phyloP scores from a whole-genome alignment of 768 basidiomycete species.

The Phanerodontia chrysosporium region DNA sequence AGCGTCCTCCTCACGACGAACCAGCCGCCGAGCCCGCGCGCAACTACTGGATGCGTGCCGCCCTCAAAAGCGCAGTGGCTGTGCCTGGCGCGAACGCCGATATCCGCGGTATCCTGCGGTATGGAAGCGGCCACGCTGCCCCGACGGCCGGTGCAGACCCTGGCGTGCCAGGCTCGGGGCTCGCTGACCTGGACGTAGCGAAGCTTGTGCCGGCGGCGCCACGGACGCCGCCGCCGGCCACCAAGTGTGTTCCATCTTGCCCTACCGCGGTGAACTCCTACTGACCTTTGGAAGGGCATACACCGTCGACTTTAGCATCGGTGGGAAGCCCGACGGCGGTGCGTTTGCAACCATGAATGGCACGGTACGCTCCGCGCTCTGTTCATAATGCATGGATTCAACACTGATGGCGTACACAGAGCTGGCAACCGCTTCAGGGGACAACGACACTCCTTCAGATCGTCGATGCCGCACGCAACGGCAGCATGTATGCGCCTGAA shows the following conservation, averaged over 20 bases:
- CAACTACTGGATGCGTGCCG: conserved; percentile 37
- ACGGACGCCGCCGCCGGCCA: neutral
- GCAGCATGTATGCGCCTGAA: conserved; percentile 10
- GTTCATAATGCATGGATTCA: conserved; percentile 17
- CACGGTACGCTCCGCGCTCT: conserved; percentile 19
- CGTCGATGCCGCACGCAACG: conserved; percentile 8
- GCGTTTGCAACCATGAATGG: conserved; percentile 29
- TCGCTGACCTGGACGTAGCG: conserved; percentile 8
- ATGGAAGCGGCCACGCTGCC: neutral
- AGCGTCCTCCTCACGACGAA: conserved; percentile 42
- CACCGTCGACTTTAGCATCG: conserved; percentile 22
- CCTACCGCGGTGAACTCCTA: neutral
- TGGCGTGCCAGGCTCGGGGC: neutral
- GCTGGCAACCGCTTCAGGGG: conserved; percentile 21
- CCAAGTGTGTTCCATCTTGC: neutral
- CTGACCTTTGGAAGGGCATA: neutral
- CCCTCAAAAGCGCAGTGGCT: conserved; percentile 23
- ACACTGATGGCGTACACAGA: conserved; percentile 8
- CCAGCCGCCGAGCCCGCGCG: conserved; percentile 33
- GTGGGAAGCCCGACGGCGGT: conserved; percentile 16
- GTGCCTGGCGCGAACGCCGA: conserved; percentile 11
- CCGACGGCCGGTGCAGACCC: conserved; percentile 9
- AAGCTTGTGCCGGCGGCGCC: conserved; percentile 6
- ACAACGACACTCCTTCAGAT: conserved; percentile 20
- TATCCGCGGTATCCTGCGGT: conserved; percentile 3